Evolutionary conservation across 2,329 filamentous ascomycete genomes (phyloP), one percentile per base, ranked within the genome.

Genomic region (Microthyrium microscopicum): DNA sequence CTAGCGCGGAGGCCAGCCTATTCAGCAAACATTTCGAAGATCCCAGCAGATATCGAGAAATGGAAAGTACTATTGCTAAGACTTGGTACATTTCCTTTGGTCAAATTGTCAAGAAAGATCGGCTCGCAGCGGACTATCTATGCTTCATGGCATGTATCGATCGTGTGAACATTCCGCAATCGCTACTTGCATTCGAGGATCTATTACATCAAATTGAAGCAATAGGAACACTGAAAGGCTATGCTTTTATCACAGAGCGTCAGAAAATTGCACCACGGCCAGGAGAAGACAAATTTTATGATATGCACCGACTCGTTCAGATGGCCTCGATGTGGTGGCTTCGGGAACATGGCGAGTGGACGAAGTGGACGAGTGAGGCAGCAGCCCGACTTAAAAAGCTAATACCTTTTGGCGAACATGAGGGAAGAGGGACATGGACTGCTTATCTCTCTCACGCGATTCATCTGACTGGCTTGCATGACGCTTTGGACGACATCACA

Each of bases 251-350:
- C 13, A 31, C 25, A 8, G 34, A 36, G 26, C 22, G 34, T 13
- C 22, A 34, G 7, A 8, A 29, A 9, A 21, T 6, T 12, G 11
- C 15, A 17, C 19, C 33, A 25, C n/a, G n/a, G n/a, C n/a, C n/a
- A n/a, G n/a, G n/a, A n/a, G 37, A 24, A 9, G 34, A 35, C 20
- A 31, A 26, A 7, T n/a, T 20, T 11, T 42, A 33, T 33, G 41
- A 45, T 25, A 42, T 45, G 38, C 43, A 45, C 35, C 33, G 43
- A 26, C 33, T 45, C 8, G 43, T 45, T 7, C 43, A 45, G 20
- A 12, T 35, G 20, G 38, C 36, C 26, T 43, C 41, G 7, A 38
- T 26, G 34, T 26, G 35, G 5, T 46, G 41, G 44, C 34, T 43
- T 20, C 37, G 36, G 18, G 35, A 31, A 5, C 42, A 45, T 26